Base-by-base conservation (phyloP, 768 basidiomycete species). In the Boletales sp. region DNA sequence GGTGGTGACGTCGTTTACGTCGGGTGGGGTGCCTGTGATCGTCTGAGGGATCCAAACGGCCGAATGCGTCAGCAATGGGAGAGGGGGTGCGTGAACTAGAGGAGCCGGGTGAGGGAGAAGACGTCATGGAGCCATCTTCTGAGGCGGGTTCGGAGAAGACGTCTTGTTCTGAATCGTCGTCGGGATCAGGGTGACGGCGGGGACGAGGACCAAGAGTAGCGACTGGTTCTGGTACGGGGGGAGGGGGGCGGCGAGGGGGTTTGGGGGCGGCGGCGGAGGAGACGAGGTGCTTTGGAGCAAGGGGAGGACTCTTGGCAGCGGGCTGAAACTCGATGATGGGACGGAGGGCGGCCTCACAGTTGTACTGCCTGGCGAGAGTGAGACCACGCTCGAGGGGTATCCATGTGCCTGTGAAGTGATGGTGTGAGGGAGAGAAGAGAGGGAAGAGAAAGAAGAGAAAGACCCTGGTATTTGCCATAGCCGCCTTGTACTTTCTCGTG, bases 401-500 rank as follows among this genome's bases (percentile, higher is more conserved):
- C 97, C 97, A 99, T 19, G 97, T 99, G 13, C 97, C 97, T 98
- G 60, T 29, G 50, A 32, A 15, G 43, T n/a, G 38, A 32, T 36
- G 40, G 31, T 24, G 14, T 55, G 30, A 27, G 29, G 29, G 31
- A 24, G 21, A 30, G 21, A 29, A 10, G 8, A 2, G 9, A 59
- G 47, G 43, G 48, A 39, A 24, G 31, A 35, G 31, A 18, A 51
- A 40, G 54, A 14, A 50, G 47, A 50, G n/a, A 61, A 80, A 54
- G 44, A 94, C 97, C 97, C 78, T 99, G 97, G 66, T 98, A 98
- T 72, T 99, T 99, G 58, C 97, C 97, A 69, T 98, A 99, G 3
- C 97, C 97, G 19, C 97, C 97, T 69, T 99, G 97, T 0, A 99
- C 94, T 68, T 99, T 99, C 72, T 98, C 95, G 69, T 99, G 97